These are phyloP conservation scores for Aspergillus melleus DNA, from an alignment of 2,329 filamentous ascomycete genomes.

Conservation along the genomic window DNA sequence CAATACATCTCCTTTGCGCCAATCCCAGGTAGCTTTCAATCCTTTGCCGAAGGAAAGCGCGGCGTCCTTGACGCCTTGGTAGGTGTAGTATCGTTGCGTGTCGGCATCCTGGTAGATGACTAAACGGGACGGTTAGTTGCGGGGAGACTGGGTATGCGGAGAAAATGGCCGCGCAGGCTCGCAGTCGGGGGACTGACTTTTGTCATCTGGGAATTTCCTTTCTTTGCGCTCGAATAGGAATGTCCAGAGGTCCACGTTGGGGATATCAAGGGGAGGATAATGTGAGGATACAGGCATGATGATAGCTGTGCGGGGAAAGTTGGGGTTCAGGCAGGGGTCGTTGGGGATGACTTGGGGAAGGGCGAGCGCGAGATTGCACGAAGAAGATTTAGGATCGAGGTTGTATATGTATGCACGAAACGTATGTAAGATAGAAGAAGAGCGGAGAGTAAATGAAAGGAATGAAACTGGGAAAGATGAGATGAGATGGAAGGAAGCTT, in stretches of 20 bases:
- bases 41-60: constrained; percentile 79
- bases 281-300: constrained; percentile 70
- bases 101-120: constrained; percentile 77
- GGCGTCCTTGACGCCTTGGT: constrained; percentile 62
- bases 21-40: constrained; percentile 70
- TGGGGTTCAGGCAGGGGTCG: background rate
- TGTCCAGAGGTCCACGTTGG: constrained; percentile 74
- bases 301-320: constrained; percentile 19
- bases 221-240: constrained; percentile 72
- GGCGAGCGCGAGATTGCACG: background rate
- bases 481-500: too few species aligned
- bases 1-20: constrained; percentile 81
- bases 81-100: constrained; percentile 70
- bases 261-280: constrained; percentile 67
- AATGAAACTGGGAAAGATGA: too few species aligned
- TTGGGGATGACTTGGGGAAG: background rate
- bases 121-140: constrained; percentile 37
- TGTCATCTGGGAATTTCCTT: constrained; percentile 67
- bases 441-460: background rate
- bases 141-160: background rate
- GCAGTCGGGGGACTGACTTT: constrained; percentile 54
- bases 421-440: background rate
- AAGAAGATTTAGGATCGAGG: background rate
- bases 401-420: background rate
- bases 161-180: background rate